Evolutionary conservation across 768 basidiomycete genomes (phyloP), one percentile per base, ranked within the genome.

Genomic region (Scleroderma bovista): DNA sequence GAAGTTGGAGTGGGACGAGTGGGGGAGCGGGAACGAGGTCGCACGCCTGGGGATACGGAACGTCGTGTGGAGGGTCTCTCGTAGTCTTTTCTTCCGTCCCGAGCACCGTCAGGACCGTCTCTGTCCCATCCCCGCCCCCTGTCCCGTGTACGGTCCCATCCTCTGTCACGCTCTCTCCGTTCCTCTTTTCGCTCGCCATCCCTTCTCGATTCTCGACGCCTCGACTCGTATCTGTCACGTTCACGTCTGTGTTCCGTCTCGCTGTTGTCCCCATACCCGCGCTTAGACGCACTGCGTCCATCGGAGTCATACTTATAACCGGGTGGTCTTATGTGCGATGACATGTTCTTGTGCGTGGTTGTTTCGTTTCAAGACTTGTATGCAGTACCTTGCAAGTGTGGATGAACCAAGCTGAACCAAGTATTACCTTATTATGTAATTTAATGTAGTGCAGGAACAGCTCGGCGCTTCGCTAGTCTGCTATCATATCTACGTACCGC

Each of bases 1-100:
- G 26, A 29, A 29, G 26, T 29, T 9, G 26, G 26, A 29, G 26
- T 29, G 26, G 39, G 39, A 40, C 19, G 39, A 17, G 19, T 19
- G 11, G 9, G 19, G 39, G 44, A 26, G n/a, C 43, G 43, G 6
- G 43, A 45, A 22, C 44, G 31, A 13, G 44, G 20, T 19, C 71
- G 7, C 9, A 10, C 9, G 67, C 65, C 12, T n/a, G 82, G 84
- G 7, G 85, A 87, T 3, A 79, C 81, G 32, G 86, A 88, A 29
- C 86, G 81, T 44, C 44, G 44, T 23, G 24, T 29, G 17, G 70
- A 58, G 6, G 51, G 58, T 42, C 60, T 57, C 46, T 72, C 52
- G 61, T 53, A 70, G 57, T 52, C 69, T 58, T 53, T 60, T 40
- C 64, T 65, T 45, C 47, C 58, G 51, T 65, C 58, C 29, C 31